A percentile compares a stretch with the other conserved stretches of the same genome.
These are phyloP conservation scores for Coemansia sp. DNA, from an alignment of 192 early-diverging fungal species.

Conservation along the genomic window DNA sequence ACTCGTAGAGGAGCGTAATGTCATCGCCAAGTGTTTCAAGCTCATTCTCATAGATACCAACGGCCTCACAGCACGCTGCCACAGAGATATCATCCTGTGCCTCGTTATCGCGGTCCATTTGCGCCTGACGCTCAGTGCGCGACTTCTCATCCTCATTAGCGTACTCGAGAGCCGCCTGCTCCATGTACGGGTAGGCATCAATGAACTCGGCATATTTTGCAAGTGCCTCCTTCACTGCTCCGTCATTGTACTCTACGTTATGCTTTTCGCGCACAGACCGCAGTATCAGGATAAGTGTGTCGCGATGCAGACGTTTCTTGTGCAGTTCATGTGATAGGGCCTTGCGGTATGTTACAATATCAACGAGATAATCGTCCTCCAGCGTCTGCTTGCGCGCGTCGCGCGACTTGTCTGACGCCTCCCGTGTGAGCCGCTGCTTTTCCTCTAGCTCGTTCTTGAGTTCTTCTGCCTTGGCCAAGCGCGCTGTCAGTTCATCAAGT, in stretches of 20 bases:
- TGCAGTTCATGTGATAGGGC: constrained; percentile 28
- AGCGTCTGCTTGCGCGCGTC: constrained; percentile 34
- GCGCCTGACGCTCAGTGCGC: constrained; percentile 26
- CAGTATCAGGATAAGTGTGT: constrained; percentile 31
- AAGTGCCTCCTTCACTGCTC: constrained; percentile 64
- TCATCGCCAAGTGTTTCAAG: constrained; percentile 29
- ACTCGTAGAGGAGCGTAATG: constrained; percentile 7
- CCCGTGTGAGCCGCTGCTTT: constrained; percentile 6
- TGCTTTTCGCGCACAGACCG: constrained; percentile 61
- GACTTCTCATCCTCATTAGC: constrained; percentile 35
- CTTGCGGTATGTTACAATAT: constrained; percentile 27
- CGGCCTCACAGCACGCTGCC: constrained; percentile 22
- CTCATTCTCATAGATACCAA: constrained; percentile 30
- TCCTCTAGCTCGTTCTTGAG: constrained; percentile 33
- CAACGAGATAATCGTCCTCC: constrained; percentile 25
- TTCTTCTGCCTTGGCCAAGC: constrained; percentile 33
- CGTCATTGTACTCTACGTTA: constrained; percentile 75
- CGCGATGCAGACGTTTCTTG: constrained; percentile 24
- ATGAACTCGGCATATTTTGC: constrained; percentile 63
- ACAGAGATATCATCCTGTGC: constrained; percentile 33
- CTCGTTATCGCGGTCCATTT: constrained; percentile 29
- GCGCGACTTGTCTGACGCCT: constrained; percentile 5
- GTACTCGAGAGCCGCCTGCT: constrained; percentile 32
- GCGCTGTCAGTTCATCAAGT: constrained; percentile 14
- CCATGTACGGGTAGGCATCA: constrained; percentile 42